Base-by-base conservation (phyloP, 805 yeast species). In the Starmerella floris region DNA sequence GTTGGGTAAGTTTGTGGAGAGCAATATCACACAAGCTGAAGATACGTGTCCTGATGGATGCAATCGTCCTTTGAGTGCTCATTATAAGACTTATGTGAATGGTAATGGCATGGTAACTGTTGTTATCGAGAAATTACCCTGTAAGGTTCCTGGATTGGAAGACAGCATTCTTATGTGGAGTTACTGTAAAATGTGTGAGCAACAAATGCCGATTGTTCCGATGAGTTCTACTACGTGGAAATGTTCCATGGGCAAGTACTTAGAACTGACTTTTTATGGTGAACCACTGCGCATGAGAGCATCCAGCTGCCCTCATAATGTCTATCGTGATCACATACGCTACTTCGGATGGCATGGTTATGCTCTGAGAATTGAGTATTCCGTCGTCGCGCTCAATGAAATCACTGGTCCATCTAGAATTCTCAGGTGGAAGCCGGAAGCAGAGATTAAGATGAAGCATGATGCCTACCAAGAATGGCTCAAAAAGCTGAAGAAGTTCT, bases 171-270 rank as follows among this genome's bases (percentile, higher is more conserved):
- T 85, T 41, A 79, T 87, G 66, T 91, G 98, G 98, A 82, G 94
- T 57, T 76, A 72, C 51, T 91, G 99, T 59, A 82, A 79, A 44
- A 69, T 67, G 39, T 91, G 99, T 59, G 73, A 76, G 13, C 72
- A 69, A 30, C 67, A 79, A 0, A 77, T 94, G 2, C 91, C 95
- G 0, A 76, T 80, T 5, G 63, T 78, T 13, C 82, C 83, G 17
- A 75, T 93, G 79, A 80, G 82, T 53, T 88, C 84, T 38, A 77
- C 77, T 31, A 77, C 96, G 0, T 87, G 93, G 79, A 84, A 79
- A 55, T 78, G 77, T 50, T 88, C 97, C 0, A 79, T 91, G 61
- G 98, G 97, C 0, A 93, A 93, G 56, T 91, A 82, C 57, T 64
- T 91, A 21, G 97, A 91, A 62, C 64, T 87, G 20, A 67, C 80